These are phyloP conservation scores for Corymbia citriodora DNA, from an alignment of 441 rosid genomes.

Conservation along the genomic window DNA sequence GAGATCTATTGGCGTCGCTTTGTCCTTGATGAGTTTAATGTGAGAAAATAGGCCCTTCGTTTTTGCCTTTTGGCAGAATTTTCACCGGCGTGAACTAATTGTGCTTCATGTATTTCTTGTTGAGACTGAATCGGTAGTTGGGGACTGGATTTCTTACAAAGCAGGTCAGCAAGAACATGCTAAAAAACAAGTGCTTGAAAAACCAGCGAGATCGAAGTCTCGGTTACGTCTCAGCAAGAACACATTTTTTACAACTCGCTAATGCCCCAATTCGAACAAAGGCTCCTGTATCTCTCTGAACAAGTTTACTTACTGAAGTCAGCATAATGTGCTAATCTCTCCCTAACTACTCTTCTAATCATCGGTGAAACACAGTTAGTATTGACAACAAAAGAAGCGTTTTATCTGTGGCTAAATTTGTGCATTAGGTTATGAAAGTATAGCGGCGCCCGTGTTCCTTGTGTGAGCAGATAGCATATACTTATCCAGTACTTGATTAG, in stretches of 20 bases:
- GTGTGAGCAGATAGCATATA: not conserved
- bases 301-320: not conserved
- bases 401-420: accelerated
- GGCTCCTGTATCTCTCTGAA: not conserved
- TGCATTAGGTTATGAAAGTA: not conserved
- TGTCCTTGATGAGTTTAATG: not conserved
- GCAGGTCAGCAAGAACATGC: not conserved
- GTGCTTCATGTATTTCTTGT: not conserved
- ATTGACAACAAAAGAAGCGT: not conserved
- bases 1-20: not conserved
- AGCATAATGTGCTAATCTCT: not conserved
- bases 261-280: accelerated
- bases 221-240: not conserved
- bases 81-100: not conserved
- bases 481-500: not conserved
- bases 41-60: not conserved
- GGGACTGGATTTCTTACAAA: not conserved
- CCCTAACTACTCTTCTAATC: not conserved
- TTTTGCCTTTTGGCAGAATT: not conserved
- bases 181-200: not conserved
- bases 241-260: accelerated
- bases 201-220: not conserved
- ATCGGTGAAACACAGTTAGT: not conserved
- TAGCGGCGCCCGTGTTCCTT: not conserved
- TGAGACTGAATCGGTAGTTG: not conserved